Base-by-base conservation (phyloP, 495 filamentous ascomycete species). In the Penicillium pancosmium region DNA sequence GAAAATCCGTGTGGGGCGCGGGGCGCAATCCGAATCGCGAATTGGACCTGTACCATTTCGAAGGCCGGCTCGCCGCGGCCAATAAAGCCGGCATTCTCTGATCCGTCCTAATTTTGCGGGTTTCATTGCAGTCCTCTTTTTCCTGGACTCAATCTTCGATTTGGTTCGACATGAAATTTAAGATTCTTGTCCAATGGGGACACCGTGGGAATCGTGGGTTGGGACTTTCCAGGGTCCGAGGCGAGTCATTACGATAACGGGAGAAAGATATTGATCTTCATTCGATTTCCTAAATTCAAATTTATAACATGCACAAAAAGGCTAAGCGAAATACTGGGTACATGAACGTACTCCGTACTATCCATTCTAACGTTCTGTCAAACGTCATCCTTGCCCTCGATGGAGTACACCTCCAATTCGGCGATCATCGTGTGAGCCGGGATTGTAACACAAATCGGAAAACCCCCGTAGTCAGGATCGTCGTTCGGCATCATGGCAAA, bases 401-500 rank as follows among this genome's bases (percentile, higher is more conserved):
- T 41, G 13, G 72, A 64, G 63, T 79, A 82, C 7, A 73, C 65
- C 67, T 73, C 71, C n/a, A 71, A 59, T 54, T 80, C 75, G 3
- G 80, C 78, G 66, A 82, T 79, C 68, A 68, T 75, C 15, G 80
- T 83, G 41, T 73, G 60, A 31, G 75, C 73, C 15, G 78, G 79
- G 34, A 82, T 75, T 5, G 77, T 81, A 11, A 82, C 72, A 51
- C 69, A 68, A 40, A 80, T 82, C n/a, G 74, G 75, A 50, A 79
- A 78, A 1, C 72, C 74, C n/a, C 80, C 80, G 68, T 82, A 81
- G 55, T 82, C 77, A 7, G 79, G 78, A 52, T 78, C 64, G 46
- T 80, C 78, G 57, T 71, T 75, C 5, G 79, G 80, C 80, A 83
- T 83, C 50, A 80, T 80, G 18, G 55, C 66, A 35, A 68, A 73